Evolutionary conservation across 371 early-diverging fungal genomes (phyloP), one percentile per base, ranked within the genome.

Genomic region (Syncephalastrum racemosum): DNA sequence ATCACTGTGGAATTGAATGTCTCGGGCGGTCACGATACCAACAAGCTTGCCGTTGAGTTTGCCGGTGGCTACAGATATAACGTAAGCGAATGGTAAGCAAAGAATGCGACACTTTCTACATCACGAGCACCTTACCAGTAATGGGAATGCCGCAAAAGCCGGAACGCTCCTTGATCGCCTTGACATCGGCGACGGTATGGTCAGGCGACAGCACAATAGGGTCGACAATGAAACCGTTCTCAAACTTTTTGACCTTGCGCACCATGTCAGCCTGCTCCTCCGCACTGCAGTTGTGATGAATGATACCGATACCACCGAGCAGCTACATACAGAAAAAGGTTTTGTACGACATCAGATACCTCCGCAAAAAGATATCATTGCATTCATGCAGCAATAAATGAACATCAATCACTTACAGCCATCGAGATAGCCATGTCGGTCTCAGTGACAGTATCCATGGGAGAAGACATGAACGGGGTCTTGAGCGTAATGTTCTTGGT

Each of bases 371-470:
- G 36, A 31, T 31, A 8, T 10, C 10, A 5, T 31, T 31, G 36
- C 36, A 8, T 31, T 31, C 10, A 31, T 31, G 36, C 36, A 31
- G 36, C 36, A 31, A 25, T 44, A 14, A 46, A 46, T 12, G 54
- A 24, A 52, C 50, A 10, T 4, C 10, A 24, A 41, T 18, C 41
- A 78, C 85, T 87, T 74, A 92, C 82, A 55, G 97, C 97, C 93
- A 98, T 94, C 62, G 91, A 86, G 67, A 96, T 94, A 57, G 96
- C 98, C 98, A 98, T 98, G 22, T 91, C 89, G 27, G 93, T 77
- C 80, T 97, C 97, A 39, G 98, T 96, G 39, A 97, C 98, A 46
- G 98, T 97, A 77, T 97, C 98, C 98, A 97, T 97, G 60, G 98
- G 96, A 60, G 90, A 88, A 22, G 93, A 93, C 71, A 96, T 68